A percentile compares a stretch with the other conserved stretches of the same genome.
phyloP scores from a whole-genome alignment of 164 flowering plant species.

The Amborella trichopoda region DNA sequence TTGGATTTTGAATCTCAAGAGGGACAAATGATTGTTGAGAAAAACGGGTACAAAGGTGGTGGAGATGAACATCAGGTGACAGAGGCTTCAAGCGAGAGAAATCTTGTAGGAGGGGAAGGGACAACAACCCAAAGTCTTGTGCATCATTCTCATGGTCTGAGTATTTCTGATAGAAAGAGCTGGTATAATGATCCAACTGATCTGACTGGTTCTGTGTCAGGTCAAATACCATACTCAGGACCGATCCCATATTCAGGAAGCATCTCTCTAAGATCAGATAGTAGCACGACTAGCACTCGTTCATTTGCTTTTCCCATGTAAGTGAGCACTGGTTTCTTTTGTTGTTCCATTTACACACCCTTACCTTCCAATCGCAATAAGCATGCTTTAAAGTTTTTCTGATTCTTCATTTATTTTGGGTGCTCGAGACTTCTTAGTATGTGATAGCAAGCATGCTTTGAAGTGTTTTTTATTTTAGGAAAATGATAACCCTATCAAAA shows the following conservation, averaged over 20 bases:
- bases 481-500: too few species aligned
- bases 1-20: conserved; percentile 25
- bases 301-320: conserved; percentile 59
- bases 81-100: not conserved
- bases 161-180: not conserved
- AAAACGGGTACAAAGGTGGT: conserved; percentile 11
- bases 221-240: conserved; percentile 38
- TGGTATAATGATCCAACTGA: not conserved
- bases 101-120: not conserved
- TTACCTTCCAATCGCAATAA: not conserved
- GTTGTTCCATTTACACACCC: not conserved
- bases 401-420: not conserved
- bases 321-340: conserved; percentile 5
- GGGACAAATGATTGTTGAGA: conserved; percentile 8
- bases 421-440: not conserved
- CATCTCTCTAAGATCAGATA: conserved; percentile 30
- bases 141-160: not conserved
- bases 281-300: conserved; percentile 48
- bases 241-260: conserved; percentile 52
- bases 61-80: conserved; percentile 9
- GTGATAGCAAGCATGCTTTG: not conserved
- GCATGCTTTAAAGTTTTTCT: not conserved
- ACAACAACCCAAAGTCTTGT: not conserved
- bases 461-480: too few species aligned
- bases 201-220: conserved; percentile 20